Conservation (phyloP, 768 basidiomycete genomes). For the Boletus sensibilis region DNA sequence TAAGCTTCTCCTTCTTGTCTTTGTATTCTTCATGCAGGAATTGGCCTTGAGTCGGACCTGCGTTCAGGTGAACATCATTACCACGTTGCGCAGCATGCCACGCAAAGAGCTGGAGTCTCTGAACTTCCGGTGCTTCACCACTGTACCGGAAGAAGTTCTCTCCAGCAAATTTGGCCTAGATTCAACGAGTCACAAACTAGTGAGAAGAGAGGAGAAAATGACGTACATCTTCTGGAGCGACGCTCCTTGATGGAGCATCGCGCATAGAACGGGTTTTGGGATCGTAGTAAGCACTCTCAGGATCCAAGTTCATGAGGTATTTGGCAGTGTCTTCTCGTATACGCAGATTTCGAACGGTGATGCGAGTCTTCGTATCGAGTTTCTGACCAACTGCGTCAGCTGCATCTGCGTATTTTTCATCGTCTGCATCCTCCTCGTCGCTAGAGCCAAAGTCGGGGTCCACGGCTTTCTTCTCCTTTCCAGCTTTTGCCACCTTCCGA, state of each 20-base stretch:
- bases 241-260: constrained; percentile 81
- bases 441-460: constrained; percentile 96
- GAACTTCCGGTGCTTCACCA: constrained; percentile 91
- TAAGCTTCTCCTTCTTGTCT: constrained; percentile 89
- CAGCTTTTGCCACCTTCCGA: constrained; percentile 92
- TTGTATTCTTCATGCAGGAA: constrained; percentile 87
- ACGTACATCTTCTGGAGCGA: constrained; percentile 85
- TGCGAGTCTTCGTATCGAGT: constrained; percentile 95
- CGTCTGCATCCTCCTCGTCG: constrained; percentile 93
- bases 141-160: constrained; percentile 93
- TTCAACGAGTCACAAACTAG: constrained; percentile 1
- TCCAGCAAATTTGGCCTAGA: constrained; percentile 84
- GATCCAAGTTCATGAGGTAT: constrained; percentile 95
- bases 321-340: constrained; percentile 99
- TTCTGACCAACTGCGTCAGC: constrained; percentile 98
- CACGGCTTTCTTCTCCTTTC: constrained; percentile 62
- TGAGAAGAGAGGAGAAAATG: not conserved
- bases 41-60: constrained; percentile 95
- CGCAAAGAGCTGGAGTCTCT: constrained; percentile 91
- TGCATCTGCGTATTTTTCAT: constrained; percentile 97
- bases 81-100: constrained; percentile 94
- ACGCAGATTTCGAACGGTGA: constrained; percentile 96
- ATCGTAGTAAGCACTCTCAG: constrained; percentile 96
- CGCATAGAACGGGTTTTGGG: constrained; percentile 99
- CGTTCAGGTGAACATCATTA: constrained; percentile 92